Base-by-base conservation (phyloP, 352 stramenopile species). In the Globisporangium spinosum region DNA sequence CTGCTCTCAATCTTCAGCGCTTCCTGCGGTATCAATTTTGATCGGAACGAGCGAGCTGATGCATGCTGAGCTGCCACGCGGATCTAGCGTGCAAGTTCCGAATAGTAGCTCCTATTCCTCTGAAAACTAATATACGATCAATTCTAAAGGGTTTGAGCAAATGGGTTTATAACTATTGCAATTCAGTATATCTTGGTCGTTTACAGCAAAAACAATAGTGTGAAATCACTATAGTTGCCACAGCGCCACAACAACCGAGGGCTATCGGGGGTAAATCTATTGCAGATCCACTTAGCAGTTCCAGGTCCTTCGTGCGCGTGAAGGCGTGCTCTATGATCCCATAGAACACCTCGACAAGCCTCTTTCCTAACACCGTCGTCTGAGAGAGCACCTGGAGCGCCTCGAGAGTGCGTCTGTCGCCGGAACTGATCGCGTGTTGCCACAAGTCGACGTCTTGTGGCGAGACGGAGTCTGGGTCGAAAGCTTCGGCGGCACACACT, bases 391-490 rank as follows among this genome's bases (percentile, higher is more conserved):
- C 4, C 17, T 47, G 32, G 5, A 59, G 34, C 47, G 29, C 61
- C 22, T 66, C 61, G 60, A 65, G 27, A 10, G 43, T 58, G 20
- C 47, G 17, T 32, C 43, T 65, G 32, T 66, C 61, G 22, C n/a
- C 7, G 8, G n/a, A 15, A n/a, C n/a, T 25, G 8, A 66, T 38
- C 3, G 47, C 61, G 5, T 35, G 40, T n/a, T 59, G 34, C 5
- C 34, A 38, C 7, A 38, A 10, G 7, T 38, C 34, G 34, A 10
- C 34, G 34, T 38, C 34, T 38, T 43, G 35, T 4, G 35, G 10
- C 10, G 35, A 0, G 0, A 4, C 9, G 0, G 13, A 17, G 1
- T 43, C 12, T 43, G 3, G 35, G 10, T 38, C 34, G 10, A 38
- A 38, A 38, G 35, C 15, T 43, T 43, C 9, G 1, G 0, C 0